These are phyloP conservation scores for Mallotus japonicus DNA, from an alignment of 441 rosid genomes.

Conservation along the genomic window DNA sequence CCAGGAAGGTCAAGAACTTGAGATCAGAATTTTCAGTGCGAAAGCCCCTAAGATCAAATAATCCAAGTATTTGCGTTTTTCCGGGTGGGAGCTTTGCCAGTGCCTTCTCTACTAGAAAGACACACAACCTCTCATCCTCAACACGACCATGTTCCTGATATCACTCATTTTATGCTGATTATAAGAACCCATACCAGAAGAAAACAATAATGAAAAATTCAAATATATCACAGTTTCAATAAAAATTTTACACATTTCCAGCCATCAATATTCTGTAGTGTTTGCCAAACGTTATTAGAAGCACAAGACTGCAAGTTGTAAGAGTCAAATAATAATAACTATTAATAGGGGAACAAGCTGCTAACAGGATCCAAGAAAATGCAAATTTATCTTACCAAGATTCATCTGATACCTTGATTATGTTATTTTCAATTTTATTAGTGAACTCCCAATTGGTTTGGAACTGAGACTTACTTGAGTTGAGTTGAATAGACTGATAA, in stretches of 20 bases:
- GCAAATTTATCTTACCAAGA: conserved; percentile 2
- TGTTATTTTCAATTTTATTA: not conserved
- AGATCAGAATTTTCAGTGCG: conserved; percentile 69
- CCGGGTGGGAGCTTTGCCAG: conserved; percentile 71
- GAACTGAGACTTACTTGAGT: not conserved
- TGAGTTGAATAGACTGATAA: not conserved
- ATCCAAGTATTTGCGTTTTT: conserved; percentile 68
- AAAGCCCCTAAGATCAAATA: conserved; percentile 77
- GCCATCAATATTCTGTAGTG: not conserved
- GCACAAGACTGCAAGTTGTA: not conserved
- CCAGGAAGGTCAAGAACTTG: conserved; percentile 74
- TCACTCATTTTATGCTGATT: conserved; percentile 15
- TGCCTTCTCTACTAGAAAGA: conserved; percentile 73
- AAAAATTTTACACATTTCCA: not conserved
- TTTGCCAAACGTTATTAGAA: not conserved
- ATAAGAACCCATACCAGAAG: conserved; percentile 17
- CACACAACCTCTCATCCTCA: conserved; percentile 79
- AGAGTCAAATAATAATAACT: not conserved
- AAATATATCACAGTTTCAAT: conserved; percentile 10
- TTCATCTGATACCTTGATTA: not conserved
- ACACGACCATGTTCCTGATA: conserved; percentile 59
- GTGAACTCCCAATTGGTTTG: not conserved
- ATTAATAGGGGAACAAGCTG: not conserved
- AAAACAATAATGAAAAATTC: conserved; percentile 1
- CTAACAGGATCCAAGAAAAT: conserved; percentile 1